These are phyloP conservation scores for Metschnikowia colocasiae DNA, from an alignment of 805 yeast genomes.

Conservation along the genomic window DNA sequence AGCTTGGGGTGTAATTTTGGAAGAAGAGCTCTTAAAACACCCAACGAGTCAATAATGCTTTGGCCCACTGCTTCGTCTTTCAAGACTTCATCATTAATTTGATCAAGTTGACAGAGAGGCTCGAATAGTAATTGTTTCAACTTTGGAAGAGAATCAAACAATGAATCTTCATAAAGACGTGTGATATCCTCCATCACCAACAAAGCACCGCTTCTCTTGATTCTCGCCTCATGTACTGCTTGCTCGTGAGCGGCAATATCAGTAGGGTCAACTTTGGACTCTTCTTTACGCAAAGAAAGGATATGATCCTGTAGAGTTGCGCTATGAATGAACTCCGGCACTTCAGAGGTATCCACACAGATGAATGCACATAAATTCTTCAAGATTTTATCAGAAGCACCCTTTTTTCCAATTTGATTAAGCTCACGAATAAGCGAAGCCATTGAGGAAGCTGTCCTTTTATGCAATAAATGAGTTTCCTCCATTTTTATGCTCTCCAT, in stretches of 20 bases:
- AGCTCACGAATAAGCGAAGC: conserved; percentile 62
- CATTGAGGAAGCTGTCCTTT: conserved; percentile 65
- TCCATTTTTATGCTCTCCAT: conserved; percentile 92
- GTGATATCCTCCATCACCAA: conserved; percentile 62
- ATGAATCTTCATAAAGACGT: conserved; percentile 44
- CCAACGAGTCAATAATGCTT: conserved; percentile 78
- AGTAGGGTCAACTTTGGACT: conserved; percentile 56
- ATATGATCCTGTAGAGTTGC: conserved; percentile 51
- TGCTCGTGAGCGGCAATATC: conserved; percentile 59
- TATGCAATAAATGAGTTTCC: conserved; percentile 60
- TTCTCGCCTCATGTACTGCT: conserved; percentile 67
- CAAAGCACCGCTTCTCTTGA: conserved; percentile 83
- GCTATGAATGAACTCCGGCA: conserved; percentile 82
- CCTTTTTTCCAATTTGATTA: conserved; percentile 51
- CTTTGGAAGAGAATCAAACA: conserved; percentile 65
- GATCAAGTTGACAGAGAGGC: conserved; percentile 47
- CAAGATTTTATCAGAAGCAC: conserved; percentile 82
- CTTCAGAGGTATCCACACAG: conserved; percentile 94
- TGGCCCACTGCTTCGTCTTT: conserved; percentile 61
- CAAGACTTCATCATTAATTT: conserved; percentile 22
- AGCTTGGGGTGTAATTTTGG: conserved; percentile 54
- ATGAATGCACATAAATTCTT: conserved; percentile 88
- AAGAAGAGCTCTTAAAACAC: conserved; percentile 69
- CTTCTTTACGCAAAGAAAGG: conserved; percentile 76
- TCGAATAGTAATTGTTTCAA: conserved; percentile 61